Conservation (phyloP, 106 monocot genomes). For the Apostasia ramifera region DNA sequence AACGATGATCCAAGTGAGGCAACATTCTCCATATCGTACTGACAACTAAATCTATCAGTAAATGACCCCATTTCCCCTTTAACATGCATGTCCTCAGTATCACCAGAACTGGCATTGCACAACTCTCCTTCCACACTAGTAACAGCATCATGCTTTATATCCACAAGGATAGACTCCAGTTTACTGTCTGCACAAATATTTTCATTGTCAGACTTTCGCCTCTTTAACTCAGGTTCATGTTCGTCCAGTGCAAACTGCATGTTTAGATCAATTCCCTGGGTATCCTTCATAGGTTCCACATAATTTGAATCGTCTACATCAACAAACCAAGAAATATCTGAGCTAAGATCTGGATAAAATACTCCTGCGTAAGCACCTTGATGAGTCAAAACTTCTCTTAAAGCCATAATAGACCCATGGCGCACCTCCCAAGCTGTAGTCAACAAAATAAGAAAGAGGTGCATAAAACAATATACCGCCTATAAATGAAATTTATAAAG, state of each 20-base stretch:
- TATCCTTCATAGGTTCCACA: slow-evolving; percentile 30
- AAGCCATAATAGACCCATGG: slow-evolving; percentile 89
- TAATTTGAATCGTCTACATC: slow-evolving; percentile 27
- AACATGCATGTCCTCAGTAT: slow-evolving; percentile 17
- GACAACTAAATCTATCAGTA: slow-evolving; percentile 11
- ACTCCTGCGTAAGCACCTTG: slow-evolving; percentile 91
- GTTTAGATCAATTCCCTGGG: slow-evolving; percentile 66
- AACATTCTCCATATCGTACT: slow-evolving; percentile 19
- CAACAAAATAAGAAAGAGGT: slow-evolving; percentile 2
- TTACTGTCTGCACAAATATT: background rate
- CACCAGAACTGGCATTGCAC: slow-evolving; percentile 3
- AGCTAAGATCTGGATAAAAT: slow-evolving; percentile 41
- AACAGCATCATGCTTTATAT: slow-evolving; percentile 7
- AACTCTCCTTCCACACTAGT: slow-evolving; percentile 6
- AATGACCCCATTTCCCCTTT: slow-evolving; percentile 43
- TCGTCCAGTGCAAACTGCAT: slow-evolving; percentile 34
- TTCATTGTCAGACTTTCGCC: slow-evolving; percentile 25
- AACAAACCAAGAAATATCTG: slow-evolving; percentile 33
- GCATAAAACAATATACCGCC: slow-evolving; percentile 1
- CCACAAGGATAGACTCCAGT: background rate
- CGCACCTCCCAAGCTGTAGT: slow-evolving; percentile 95
- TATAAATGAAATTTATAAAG: slow-evolving; percentile 3
- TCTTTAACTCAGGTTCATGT: slow-evolving; percentile 52
- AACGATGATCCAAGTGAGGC: slow-evolving; percentile 1
- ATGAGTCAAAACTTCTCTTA: slow-evolving; percentile 87